A percentile compares a stretch with the other conserved stretches of the same genome.
These are phyloP conservation scores for Rubia peregrina DNA, from an alignment of 305 asterid genomes.

Conservation along the genomic window DNA sequence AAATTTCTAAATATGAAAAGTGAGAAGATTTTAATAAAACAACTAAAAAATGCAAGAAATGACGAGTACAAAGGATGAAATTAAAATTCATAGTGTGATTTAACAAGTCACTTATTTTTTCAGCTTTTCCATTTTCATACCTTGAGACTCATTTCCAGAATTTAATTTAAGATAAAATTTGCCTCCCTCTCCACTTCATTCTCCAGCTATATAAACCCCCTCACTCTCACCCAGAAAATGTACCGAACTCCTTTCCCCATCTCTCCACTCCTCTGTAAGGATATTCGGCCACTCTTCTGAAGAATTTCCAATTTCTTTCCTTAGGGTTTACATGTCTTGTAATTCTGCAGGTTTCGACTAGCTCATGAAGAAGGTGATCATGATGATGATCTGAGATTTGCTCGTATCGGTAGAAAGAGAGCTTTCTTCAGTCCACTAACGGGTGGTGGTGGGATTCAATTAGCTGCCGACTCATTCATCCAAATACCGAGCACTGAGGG, in stretches of 20 bases:
- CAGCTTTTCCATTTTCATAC: slow-evolving; percentile 4
- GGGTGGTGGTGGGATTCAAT: slow-evolving; percentile 60
- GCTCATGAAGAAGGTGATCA: neutral
- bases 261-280: neutral
- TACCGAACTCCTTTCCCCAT: neutral
- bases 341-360: slow-evolving; percentile 5
- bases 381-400: neutral
- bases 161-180: slow-evolving; percentile 6
- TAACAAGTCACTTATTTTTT: no score
- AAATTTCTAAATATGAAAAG: no score
- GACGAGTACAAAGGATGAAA: no score
- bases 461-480: slow-evolving; percentile 97
- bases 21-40: no score
- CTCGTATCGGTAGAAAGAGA: slow-evolving; percentile 32
- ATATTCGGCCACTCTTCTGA: neutral
- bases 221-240: neutral
- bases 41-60: no score
- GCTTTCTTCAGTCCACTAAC: slow-evolving; percentile 90
- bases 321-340: neutral
- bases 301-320: neutral
- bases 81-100: no score
- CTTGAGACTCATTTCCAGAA: neutral
- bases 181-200: neutral
- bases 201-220: neutral
- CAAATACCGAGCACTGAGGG: slow-evolving; percentile 49